phyloP scores from a whole-genome alignment of 441 rosid species.

The Eruca vesicaria region DNA sequence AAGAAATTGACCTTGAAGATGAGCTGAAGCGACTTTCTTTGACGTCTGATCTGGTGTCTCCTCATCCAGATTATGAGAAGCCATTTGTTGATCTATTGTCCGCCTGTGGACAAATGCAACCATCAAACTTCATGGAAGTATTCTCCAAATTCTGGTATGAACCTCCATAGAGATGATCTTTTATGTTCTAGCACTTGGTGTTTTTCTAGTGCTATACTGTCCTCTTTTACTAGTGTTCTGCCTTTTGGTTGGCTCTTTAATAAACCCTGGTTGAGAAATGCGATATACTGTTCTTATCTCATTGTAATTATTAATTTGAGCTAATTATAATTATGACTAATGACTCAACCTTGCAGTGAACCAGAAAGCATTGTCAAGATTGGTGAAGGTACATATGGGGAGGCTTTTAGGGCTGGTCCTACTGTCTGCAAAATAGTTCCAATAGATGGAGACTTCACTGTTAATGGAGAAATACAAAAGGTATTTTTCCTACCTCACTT shows the following conservation, averaged over 20 bases:
- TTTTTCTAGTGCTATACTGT: slow-evolving; percentile 7
- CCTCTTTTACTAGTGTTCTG: neutral
- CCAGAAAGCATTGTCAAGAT: slow-evolving; percentile 70
- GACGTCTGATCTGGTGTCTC: slow-evolving; percentile 44
- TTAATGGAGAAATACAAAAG: slow-evolving; percentile 96
- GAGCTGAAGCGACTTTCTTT: slow-evolving; percentile 68
- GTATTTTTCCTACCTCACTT: slow-evolving; percentile 34
- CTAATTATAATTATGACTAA: slow-evolving; percentile 17
- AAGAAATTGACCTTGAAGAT: slow-evolving; percentile 43
- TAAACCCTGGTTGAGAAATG: neutral
- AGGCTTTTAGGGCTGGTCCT: slow-evolving; percentile 80
- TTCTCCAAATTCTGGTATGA: slow-evolving; percentile 81
- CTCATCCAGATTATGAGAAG: slow-evolving; percentile 38
- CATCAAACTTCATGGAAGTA: slow-evolving; percentile 60
- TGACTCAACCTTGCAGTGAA: slow-evolving; percentile 49
- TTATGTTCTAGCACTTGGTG: slow-evolving; percentile 9
- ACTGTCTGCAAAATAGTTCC: slow-evolving; percentile 97
- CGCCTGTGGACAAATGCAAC: slow-evolving; percentile 66
- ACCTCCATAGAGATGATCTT: neutral
- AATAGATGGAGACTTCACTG: slow-evolving; percentile 79
- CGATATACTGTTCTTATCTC: slow-evolving; percentile 19
- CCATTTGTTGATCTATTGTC: slow-evolving; percentile 65
- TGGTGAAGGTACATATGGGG: slow-evolving; percentile 99
- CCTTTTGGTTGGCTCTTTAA: slow-evolving; percentile 8
- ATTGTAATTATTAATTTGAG: neutral